Evolutionary conservation across 2,329 filamentous ascomycete species (phyloP).

Genomic region (Coniochaeta prunicola): DNA sequence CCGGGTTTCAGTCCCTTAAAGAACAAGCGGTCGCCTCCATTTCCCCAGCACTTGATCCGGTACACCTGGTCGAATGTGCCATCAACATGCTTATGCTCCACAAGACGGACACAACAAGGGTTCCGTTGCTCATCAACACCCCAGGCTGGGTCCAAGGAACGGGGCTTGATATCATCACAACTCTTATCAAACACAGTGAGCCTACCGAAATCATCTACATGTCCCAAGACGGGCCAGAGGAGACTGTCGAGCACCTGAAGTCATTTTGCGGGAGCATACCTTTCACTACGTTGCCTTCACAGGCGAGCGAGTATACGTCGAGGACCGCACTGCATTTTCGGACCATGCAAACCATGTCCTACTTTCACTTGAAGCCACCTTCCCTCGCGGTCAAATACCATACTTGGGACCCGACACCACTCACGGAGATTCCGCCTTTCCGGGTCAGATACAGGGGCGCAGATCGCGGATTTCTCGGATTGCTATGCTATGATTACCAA

Average conservation of each 20-base stretch:
- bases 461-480: conserved; percentile 49
- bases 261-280: conserved; percentile 26
- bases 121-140: conserved; percentile 64
- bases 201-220: conserved; percentile 62
- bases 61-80: conserved; percentile 58
- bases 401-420: conserved; percentile 45
- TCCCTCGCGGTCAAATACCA: conserved; percentile 9
- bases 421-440: conserved; percentile 53
- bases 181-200: conserved; percentile 44
- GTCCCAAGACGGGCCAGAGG: conserved; percentile 53
- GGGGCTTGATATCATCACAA: conserved; percentile 56
- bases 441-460: conserved; percentile 50
- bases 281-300: conserved; percentile 51
- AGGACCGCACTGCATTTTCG: conserved; percentile 60
- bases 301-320: conserved; percentile 44
- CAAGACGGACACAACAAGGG: conserved; percentile 30
- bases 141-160: conserved; percentile 68
- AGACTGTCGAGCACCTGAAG: conserved; percentile 47
- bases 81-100: conserved; percentile 51
- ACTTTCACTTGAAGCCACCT: conserved; percentile 52
- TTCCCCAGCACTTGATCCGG: conserved; percentile 58
- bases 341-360: conserved; percentile 73
- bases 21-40: conserved; percentile 61
- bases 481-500: conserved; percentile 62
- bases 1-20: conserved; percentile 38